These are phyloP conservation scores for Cystobasidiaceae sp. DNA, from an alignment of 1,284 basidiomycete genomes.

Conservation along the genomic window DNA sequence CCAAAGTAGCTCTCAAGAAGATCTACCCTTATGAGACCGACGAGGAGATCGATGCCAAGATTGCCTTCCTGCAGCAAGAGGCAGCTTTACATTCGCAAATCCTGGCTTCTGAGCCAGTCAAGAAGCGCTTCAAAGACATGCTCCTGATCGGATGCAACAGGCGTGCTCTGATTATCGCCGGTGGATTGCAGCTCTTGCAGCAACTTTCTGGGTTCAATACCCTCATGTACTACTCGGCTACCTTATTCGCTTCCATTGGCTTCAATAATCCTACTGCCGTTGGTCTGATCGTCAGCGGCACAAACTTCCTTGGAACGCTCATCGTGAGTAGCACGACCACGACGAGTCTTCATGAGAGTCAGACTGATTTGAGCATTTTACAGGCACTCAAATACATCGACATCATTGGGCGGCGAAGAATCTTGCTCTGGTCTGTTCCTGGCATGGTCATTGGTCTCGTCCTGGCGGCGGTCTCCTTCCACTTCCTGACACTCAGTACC, in stretches of 20 bases:
- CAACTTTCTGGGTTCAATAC: slow-evolving; percentile 49
- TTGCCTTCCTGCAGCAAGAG: slow-evolving; percentile 52
- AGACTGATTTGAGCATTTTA: neutral
- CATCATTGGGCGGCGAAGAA: slow-evolving; percentile 65
- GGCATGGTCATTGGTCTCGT: slow-evolving; percentile 68
- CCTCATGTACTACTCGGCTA: slow-evolving; percentile 47
- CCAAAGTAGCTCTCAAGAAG: slow-evolving; percentile 56
- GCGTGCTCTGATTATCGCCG: slow-evolving; percentile 43
- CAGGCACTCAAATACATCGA: slow-evolving; percentile 56
- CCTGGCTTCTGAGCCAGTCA: slow-evolving; percentile 6
- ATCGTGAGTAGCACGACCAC: slow-evolving; percentile 39
- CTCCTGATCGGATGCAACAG: slow-evolving; percentile 20
- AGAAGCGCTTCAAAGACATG: slow-evolving; percentile 16
- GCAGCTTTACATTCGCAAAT: slow-evolving; percentile 1
- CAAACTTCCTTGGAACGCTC: slow-evolving; percentile 19
- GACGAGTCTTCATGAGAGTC: slow-evolving; percentile 56
- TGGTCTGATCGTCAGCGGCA: slow-evolving; percentile 37
- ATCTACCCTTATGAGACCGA: slow-evolving; percentile 52
- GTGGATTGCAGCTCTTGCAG: slow-evolving; percentile 37
- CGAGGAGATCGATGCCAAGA: slow-evolving; percentile 46
- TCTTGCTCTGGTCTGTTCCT: slow-evolving; percentile 70
- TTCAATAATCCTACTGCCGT: slow-evolving; percentile 46
- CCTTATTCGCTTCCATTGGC: slow-evolving; percentile 46
- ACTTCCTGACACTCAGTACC: slow-evolving; percentile 46
- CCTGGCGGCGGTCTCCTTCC: slow-evolving; percentile 66